phyloP scores from a whole-genome alignment of 2,329 filamentous ascomycete species.

The Orbilia brochopaga region DNA sequence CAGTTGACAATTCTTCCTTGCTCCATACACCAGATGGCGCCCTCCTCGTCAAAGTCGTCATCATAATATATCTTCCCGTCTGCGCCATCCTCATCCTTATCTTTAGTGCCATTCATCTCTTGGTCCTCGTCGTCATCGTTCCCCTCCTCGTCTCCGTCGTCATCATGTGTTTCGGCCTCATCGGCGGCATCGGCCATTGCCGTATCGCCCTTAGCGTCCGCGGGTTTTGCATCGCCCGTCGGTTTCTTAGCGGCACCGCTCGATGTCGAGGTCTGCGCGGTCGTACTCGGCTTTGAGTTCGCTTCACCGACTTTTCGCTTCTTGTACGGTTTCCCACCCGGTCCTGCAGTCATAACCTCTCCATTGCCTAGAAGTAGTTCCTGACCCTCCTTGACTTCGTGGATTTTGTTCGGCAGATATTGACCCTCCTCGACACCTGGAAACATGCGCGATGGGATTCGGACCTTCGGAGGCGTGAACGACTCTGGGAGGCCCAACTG shows the following conservation, averaged over 20 bases:
- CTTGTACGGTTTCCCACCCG: conserved; percentile 44
- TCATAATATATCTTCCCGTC: conserved; percentile 70
- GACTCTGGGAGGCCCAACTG: conserved; percentile 87
- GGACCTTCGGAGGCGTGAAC: conserved; percentile 86
- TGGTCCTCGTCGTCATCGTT: conserved; percentile 55
- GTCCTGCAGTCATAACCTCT: conserved; percentile 31
- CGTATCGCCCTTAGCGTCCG: conserved; percentile 53
- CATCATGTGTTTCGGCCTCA: conserved; percentile 52
- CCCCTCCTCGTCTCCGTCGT: conserved; percentile 53
- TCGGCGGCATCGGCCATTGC: conserved; percentile 56
- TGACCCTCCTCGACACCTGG: conserved; percentile 75
- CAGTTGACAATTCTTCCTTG: conserved; percentile 86
- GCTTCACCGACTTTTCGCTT: conserved; percentile 43
- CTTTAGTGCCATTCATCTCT: conserved; percentile 55
- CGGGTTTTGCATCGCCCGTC: not conserved
- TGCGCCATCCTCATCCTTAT: conserved; percentile 63
- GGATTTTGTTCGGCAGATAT: conserved; percentile 81
- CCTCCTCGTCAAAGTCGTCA: conserved; percentile 84
- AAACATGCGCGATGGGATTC: conserved; percentile 94
- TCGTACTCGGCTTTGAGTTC: conserved; percentile 17
- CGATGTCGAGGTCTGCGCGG: conserved; percentile 5
- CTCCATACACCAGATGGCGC: conserved; percentile 83
- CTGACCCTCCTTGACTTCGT: conserved; percentile 66
- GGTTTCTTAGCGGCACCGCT: conserved; percentile 18
- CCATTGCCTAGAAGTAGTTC: conserved; percentile 51